Evolutionary conservation across 2,329 filamentous ascomycete genomes (phyloP).

Genomic region (Ophiocordyceps camponoti-leonardi): DNA sequence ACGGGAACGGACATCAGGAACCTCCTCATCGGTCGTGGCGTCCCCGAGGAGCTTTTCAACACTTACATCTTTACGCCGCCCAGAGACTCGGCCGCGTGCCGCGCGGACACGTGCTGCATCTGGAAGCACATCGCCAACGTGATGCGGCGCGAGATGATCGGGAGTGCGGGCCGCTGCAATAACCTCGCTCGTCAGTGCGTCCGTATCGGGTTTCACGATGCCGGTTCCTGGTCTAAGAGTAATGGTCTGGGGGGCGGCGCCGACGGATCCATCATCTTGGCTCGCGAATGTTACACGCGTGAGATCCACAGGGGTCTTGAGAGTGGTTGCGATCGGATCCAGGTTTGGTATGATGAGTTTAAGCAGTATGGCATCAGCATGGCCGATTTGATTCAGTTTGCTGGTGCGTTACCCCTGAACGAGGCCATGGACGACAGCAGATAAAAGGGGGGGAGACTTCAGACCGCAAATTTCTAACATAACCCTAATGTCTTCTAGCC

Average conservation of each 20-base stretch:
- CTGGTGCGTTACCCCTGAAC: slow-evolving; percentile 11
- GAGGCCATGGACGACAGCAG: not conserved
- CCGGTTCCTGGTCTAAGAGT: slow-evolving; percentile 16
- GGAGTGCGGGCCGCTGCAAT: slow-evolving; percentile 19
- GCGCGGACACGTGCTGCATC: slow-evolving; percentile 20
- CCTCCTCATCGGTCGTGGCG: not conserved
- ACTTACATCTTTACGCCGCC: not conserved
- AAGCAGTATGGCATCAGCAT: slow-evolving; percentile 22
- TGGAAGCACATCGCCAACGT: slow-evolving; percentile 21
- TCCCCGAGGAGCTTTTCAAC: slow-evolving; percentile 1
- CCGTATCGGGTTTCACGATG: slow-evolving; percentile 27
- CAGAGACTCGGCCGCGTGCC: slow-evolving; percentile 6
- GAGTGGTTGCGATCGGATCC: slow-evolving; percentile 19
- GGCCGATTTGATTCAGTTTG: slow-evolving; percentile 37
- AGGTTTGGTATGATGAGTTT: slow-evolving; percentile 21
- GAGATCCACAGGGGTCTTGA: slow-evolving; percentile 28
- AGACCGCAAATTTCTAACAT: no score
- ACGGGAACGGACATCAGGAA: not conserved
- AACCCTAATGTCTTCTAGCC: not conserved
- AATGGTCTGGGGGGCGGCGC: slow-evolving; percentile 17
- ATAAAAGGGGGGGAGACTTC: no score
- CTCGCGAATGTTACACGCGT: slow-evolving; percentile 3
- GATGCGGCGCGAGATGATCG: slow-evolving; percentile 16
- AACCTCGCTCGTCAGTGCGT: slow-evolving; percentile 20
- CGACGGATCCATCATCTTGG: slow-evolving; percentile 14